Evolutionary conservation across 1,284 basidiomycete species (phyloP).

Genomic region (Ceratorhiza oryzae-sativae): DNA sequence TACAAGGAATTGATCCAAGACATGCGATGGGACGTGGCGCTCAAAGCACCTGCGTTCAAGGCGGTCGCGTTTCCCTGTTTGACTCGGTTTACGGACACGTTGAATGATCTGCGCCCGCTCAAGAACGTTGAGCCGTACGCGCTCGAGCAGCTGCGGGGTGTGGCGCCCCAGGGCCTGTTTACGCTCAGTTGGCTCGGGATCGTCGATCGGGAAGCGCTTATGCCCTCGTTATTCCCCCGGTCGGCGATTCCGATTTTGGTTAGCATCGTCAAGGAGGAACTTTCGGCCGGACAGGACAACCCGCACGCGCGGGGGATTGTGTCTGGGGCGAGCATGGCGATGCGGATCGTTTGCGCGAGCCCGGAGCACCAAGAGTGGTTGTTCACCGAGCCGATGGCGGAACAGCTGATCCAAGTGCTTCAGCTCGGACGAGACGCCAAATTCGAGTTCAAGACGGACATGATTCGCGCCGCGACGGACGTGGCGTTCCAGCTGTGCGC

Average conservation of each 20-base stretch:
- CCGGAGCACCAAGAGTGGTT: conserved; percentile 18
- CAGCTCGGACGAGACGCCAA: conserved; percentile 31
- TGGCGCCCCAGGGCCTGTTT: conserved; percentile 24
- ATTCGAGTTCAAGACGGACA: conserved; percentile 39
- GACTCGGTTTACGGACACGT: conserved; percentile 27
- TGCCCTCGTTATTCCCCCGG: conserved; percentile 13
- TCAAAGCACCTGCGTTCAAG: conserved; percentile 30
- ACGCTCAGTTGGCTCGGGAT: conserved; percentile 21
- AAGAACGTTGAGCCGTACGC: conserved; percentile 15
- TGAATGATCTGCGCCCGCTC: conserved; percentile 15
- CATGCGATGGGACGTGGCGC: conserved; percentile 36
- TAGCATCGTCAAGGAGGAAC: conserved; percentile 14
- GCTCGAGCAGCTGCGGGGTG: conserved; percentile 4
- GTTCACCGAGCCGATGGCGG: conserved; percentile 22
- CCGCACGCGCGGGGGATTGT: conserved; percentile 33
- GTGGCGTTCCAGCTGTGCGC: conserved; percentile 17
- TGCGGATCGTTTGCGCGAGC: conserved; percentile 25
- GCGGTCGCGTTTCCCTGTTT: conserved; percentile 28
- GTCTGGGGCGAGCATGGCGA: conserved; percentile 10
- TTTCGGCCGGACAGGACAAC: conserved; percentile 29
- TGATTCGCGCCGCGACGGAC: conserved; percentile 37
- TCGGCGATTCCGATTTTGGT: conserved; percentile 25
- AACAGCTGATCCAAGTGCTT: conserved; percentile 12
- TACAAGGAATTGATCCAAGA: conserved; percentile 37
- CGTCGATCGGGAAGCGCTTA: conserved; percentile 19